A percentile compares a stretch with the other conserved stretches of the same genome.
Evolutionary conservation across 306 rosid genomes (phyloP).

Genomic region (Malus asiatica): DNA sequence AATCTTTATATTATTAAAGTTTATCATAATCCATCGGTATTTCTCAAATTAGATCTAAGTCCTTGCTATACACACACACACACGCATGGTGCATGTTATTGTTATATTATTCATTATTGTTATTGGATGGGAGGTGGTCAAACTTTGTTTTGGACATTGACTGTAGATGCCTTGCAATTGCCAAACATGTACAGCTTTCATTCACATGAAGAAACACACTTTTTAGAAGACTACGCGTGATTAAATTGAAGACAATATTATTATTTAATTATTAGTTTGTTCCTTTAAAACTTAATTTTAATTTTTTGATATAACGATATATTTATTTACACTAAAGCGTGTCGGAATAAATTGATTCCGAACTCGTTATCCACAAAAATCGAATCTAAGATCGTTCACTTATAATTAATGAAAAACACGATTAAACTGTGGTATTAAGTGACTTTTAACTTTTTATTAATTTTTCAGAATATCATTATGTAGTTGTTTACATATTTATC

Average conservation of each 20-base stretch:
- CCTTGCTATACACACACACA: too few relatives aligned
- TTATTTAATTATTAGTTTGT: too few relatives aligned
- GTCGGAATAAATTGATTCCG: too few relatives aligned
- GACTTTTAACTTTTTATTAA: too few relatives aligned
- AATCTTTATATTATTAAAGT: background rate
- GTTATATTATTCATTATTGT: background rate
- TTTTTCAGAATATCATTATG: too few relatives aligned
- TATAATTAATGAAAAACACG: too few relatives aligned
- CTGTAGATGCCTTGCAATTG: background rate
- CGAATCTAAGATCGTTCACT: accelerated
- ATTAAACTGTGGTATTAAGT: too few relatives aligned
- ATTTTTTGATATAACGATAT: too few relatives aligned
- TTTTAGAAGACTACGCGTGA: background rate
- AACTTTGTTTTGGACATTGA: background rate
- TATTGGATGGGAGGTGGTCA: background rate
- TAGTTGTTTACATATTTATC: background rate
- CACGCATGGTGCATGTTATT: background rate
- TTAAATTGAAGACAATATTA: too few relatives aligned
- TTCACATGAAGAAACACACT: background rate
- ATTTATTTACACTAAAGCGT: too few relatives aligned
- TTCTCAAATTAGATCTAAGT: background rate
- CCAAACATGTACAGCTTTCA: background rate
- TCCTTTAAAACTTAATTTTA: too few relatives aligned
- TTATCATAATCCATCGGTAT: background rate
- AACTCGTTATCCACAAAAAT: too few relatives aligned